These are phyloP conservation scores for Nitzschia palea DNA, from an alignment of 108 stramenopile species.

Conservation along the genomic window DNA sequence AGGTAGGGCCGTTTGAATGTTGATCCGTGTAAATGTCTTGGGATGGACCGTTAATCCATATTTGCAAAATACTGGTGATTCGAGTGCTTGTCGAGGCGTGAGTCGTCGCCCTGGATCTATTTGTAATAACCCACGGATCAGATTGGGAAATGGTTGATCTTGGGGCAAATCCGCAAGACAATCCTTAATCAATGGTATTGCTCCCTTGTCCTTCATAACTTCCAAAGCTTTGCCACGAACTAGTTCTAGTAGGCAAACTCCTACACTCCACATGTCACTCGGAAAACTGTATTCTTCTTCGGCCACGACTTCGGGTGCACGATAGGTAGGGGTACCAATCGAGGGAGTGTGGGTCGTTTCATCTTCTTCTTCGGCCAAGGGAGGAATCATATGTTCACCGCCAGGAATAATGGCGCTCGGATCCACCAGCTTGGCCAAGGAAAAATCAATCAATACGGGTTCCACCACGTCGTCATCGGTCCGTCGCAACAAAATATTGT, in stretches of 20 bases:
- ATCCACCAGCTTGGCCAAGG: constrained; percentile 67
- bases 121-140: constrained; percentile 66
- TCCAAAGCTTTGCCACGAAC: constrained; percentile 54
- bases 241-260: constrained; percentile 80
- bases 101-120: constrained; percentile 58
- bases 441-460: constrained; percentile 82
- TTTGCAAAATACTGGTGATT: constrained; percentile 66
- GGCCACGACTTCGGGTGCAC: constrained; percentile 70
- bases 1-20: constrained; percentile 30
- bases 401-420: constrained; percentile 34
- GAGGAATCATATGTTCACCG: constrained; percentile 18
- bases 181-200: constrained; percentile 50
- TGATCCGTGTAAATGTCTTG: constrained; percentile 21
- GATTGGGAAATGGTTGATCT: constrained; percentile 69
- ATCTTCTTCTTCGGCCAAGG: constrained; percentile 26
- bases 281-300: constrained; percentile 64
- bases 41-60: constrained; percentile 36
- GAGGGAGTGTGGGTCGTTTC: constrained; percentile 65
- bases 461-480: constrained; percentile 35
- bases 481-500: constrained; percentile 86
- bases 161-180: constrained; percentile 48
- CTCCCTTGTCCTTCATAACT: constrained; percentile 60
- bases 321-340: constrained; percentile 73
- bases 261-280: constrained; percentile 82
- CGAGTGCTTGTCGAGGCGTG: constrained; percentile 66